Evolutionary conservation across 768 basidiomycete species (phyloP).

Genomic region (Auricularia heimuer): DNA sequence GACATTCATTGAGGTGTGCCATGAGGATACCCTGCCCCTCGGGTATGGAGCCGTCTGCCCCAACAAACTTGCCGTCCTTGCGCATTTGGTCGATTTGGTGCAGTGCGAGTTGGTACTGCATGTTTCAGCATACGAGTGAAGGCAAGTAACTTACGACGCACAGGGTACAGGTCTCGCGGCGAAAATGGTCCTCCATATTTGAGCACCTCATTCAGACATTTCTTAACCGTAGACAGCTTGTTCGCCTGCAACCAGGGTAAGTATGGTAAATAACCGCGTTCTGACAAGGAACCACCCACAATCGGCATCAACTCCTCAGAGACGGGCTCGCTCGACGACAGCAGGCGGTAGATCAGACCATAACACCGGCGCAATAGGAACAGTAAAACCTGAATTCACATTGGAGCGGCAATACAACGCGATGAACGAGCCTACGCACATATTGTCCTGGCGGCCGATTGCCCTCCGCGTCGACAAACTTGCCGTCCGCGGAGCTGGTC

Average conservation of each 20-base stretch:
- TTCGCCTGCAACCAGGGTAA: conserved; percentile 54
- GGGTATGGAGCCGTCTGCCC: conserved; percentile 78
- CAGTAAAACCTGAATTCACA: conserved; percentile 59
- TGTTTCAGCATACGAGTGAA: conserved; percentile 8
- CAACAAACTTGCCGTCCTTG: conserved; percentile 88
- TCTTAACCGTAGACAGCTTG: conserved; percentile 93
- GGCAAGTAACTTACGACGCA: conserved; percentile 28
- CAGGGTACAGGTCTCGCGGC: conserved; percentile 87
- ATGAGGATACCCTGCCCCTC: conserved; percentile 96
- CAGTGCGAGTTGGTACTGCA: conserved; percentile 83
- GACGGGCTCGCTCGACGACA: conserved; percentile 93
- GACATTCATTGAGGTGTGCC: conserved; percentile 93
- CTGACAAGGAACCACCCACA: conserved; percentile 35
- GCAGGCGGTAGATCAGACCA: conserved; percentile 84
- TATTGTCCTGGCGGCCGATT: conserved; percentile 91
- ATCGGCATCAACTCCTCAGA: conserved; percentile 97
- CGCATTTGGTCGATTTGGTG: conserved; percentile 93
- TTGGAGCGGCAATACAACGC: conserved; percentile 1
- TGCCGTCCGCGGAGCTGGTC: conserved; percentile 95
- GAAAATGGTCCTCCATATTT: conserved; percentile 93
- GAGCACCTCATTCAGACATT: conserved; percentile 89
- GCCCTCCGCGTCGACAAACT: conserved; percentile 91
- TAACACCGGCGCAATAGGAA: conserved; percentile 93
- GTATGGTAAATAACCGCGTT: neutral
- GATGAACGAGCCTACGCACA: conserved; percentile 36